A percentile compares a stretch with the other conserved stretches of the same genome.
Conservation (phyloP, 1,284 basidiomycete genomes). For the Malassezia restricta region DNA sequence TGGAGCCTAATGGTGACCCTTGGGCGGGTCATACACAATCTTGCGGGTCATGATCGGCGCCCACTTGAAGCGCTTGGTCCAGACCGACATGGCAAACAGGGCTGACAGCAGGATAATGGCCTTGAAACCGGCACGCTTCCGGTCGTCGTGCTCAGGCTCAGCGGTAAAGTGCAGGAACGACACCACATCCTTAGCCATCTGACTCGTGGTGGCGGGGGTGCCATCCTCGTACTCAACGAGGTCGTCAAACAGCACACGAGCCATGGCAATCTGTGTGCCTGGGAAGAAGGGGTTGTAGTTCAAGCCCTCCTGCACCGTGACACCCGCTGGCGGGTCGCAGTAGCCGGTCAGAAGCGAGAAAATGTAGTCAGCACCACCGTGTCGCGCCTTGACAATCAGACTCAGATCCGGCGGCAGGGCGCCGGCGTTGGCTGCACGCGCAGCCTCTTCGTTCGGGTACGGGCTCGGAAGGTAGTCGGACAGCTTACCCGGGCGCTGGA, state of each 20-base stretch:
- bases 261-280: slow-evolving; percentile 79
- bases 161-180: slow-evolving; percentile 64
- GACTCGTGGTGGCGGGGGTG: slow-evolving; percentile 91
- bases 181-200: slow-evolving; percentile 97
- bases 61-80: slow-evolving; percentile 42
- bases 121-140: slow-evolving; percentile 82
- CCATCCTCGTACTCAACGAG: slow-evolving; percentile 51
- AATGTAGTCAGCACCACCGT: slow-evolving; percentile 91
- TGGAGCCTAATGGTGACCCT: slow-evolving; percentile 10
- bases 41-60: slow-evolving; percentile 34
- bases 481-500: slow-evolving; percentile 91
- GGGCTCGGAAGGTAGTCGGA: slow-evolving; percentile 91
- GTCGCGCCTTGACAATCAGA: slow-evolving; percentile 94
- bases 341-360: slow-evolving; percentile 96
- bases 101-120: slow-evolving; percentile 31
- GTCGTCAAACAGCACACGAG: slow-evolving; percentile 82
- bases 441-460: slow-evolving; percentile 97
- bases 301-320: slow-evolving; percentile 66
- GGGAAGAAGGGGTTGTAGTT: slow-evolving; percentile 48
- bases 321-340: slow-evolving; percentile 88
- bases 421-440: slow-evolving; percentile 83
- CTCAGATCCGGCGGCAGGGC: slow-evolving; percentile 93
- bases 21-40: slow-evolving; percentile 36
- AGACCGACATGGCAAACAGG: slow-evolving; percentile 30
- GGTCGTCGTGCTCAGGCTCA: slow-evolving; percentile 93